Evolutionary conservation across 805 yeast genomes (phyloP), one percentile per base, ranked within the genome.

Genomic region (Candida railenensis): DNA sequence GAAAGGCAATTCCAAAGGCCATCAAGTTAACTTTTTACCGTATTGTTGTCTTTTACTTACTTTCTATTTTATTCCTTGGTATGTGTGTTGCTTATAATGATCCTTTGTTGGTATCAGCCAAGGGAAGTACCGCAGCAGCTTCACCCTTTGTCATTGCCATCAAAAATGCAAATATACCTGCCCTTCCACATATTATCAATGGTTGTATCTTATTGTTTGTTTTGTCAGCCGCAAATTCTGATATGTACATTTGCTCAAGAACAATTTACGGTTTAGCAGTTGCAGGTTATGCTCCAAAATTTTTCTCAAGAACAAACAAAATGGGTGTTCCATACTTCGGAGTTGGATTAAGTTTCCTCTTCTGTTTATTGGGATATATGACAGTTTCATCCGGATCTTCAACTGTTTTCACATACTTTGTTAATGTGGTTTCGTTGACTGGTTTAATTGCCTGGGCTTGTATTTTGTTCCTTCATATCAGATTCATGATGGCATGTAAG

Each of bases 91-190:
- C 87, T 33, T 78, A 78, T 48, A 72, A 71, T 51, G 83, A 82
- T 58, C 74, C 77, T 34, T 53, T 65, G 40, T 71, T 85, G 50
- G 65, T 78, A 53, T 59, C 64, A 45, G 82, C 82, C n/a, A 74
- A 80, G 15, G 75, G 81, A 43, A 72, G 72, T 37, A 69, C 74
- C 34, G 89, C 91, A 2, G 76, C 84, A 34, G 90, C 92, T 18
- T 85, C 94, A 12, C 96, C 96, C 34, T 88, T 87, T 57, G 91
- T 87, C 45, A 83, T 87, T 58, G 96, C 96, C 42, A 83, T 88
- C 57, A 77, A 78, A 51, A 78, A 77, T 53, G 87, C 89, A 15
- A 64, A 74, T 15, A 87, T 88, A 50, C 57, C 62, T 7, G 91
- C 81, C 0, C 69, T 89, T 51, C 89, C 90, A 33, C 86, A 84